Evolutionary conservation across 441 rosid species (phyloP).

Genomic region (Gossypium davidsonii): DNA sequence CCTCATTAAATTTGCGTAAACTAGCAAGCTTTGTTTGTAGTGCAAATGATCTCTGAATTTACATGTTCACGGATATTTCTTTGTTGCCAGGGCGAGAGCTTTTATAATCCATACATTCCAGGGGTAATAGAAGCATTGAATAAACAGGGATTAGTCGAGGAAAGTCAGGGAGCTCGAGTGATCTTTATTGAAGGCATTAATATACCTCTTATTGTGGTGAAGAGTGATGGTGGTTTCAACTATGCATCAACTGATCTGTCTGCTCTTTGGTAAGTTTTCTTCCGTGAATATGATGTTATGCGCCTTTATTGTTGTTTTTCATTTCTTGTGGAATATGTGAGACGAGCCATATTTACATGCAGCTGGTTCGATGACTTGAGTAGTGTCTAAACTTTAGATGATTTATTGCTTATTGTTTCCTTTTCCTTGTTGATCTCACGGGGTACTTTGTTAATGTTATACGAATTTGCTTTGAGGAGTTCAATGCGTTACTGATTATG

Average conservation of each 20-base stretch:
- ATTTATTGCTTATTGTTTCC: neutral
- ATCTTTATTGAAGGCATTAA: slow-evolving; percentile 60
- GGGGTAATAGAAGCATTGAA: slow-evolving; percentile 45
- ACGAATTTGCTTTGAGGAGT: neutral
- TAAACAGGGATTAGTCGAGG: slow-evolving; percentile 64
- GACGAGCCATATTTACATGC: neutral
- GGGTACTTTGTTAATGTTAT: neutral
- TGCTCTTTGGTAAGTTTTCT: slow-evolving; percentile 71
- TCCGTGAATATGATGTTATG: neutral
- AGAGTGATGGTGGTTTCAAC: slow-evolving; percentile 92
- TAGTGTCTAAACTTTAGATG: neutral
- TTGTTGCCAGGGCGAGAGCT: slow-evolving; percentile 84
- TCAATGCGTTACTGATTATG: neutral
- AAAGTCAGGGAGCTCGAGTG: slow-evolving; percentile 89
- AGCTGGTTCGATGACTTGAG: neutral
- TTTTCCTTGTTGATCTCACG: neutral
- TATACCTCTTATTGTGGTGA: slow-evolving; percentile 86
- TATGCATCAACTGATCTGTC: slow-evolving; percentile 90
- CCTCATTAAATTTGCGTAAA: neutral
- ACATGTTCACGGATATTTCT: neutral
- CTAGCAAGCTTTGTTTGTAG: neutral
- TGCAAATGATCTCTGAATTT: neutral
- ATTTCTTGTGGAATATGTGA: slow-evolving; percentile 1
- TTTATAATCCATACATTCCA: slow-evolving; percentile 74
- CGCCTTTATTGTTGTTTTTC: neutral